Base-by-base conservation (phyloP, 768 basidiomycete genomes). In the Hypsizygus marmoreus region DNA sequence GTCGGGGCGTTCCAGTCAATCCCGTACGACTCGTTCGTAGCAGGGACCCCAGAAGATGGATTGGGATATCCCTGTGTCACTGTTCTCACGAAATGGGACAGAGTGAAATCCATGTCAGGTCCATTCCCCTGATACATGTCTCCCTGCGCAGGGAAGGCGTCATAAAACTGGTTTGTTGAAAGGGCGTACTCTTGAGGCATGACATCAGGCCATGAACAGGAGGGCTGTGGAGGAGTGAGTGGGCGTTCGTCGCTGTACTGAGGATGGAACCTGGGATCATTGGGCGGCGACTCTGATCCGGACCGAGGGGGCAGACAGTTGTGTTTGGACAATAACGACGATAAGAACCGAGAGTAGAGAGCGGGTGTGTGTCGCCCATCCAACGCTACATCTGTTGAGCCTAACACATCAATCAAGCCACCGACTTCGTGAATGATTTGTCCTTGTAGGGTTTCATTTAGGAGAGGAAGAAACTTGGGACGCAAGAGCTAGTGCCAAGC, bases 321-420 rank as follows among this genome's bases (percentile, higher is more conserved):
- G 49, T 77, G 67, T 54, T 71, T 74, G 1, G 53, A 61, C 50
- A 83, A 67, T 5, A 82, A 60, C 3, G 72, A 70, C 7, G 72
- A 68, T 8, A 84, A 62, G 56, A 84, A 84, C 6, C 76, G 73
- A 25, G 80, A 75, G 53, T 84, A 81, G 14, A 82, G 65, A 24
- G 76, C 74, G 23, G 81, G 81, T 4, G 80, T 74, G 49, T 82
- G 80, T 51, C 71, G 69, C 6, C 72, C 76, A 53, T 82, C 80
- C 34, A 82, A 60, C 4, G 77, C 77, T 25, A 80, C 78, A 20
- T 68, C 65, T n/a, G 66, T 65, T 2, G 76, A 77, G 9, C 70
- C 67, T 36, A 82, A 61, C 10, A 79, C 70, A 17, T 65, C 44
- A 45, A 80, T 74, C 13, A 82, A 59, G 19, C 64, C 61, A 38